These are phyloP conservation scores for Backusella parvicylindrica DNA, from an alignment of 192 early-diverging fungal species.

Conservation along the genomic window DNA sequence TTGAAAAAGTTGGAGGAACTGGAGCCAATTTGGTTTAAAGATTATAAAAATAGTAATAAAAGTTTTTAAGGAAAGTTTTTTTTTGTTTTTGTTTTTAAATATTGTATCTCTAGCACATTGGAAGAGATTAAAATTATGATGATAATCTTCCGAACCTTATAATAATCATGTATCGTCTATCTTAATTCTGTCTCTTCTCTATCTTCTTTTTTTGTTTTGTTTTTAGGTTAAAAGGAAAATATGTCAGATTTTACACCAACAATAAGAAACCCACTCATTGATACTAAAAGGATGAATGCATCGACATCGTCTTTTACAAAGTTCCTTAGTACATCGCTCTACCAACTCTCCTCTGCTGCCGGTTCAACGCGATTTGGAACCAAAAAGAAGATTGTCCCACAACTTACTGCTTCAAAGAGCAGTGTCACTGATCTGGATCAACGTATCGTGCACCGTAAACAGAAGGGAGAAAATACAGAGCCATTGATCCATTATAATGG, in stretches of 20 bases:
- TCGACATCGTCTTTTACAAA: neutral
- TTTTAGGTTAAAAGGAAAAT: too few species aligned
- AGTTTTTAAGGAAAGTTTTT: neutral
- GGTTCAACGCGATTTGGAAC: neutral
- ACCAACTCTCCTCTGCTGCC: neutral
- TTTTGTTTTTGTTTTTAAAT: neutral
- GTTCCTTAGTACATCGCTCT: conserved; percentile 1
- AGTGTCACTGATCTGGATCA: neutral
- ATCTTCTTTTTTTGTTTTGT: neutral
- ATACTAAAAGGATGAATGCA: conserved; percentile 1
- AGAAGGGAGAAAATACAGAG: neutral
- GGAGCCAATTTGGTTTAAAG: conserved; percentile 21
- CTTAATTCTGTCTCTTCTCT: neutral
- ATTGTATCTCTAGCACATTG: neutral
- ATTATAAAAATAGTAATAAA: conserved; percentile 10
- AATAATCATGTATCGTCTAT: neutral
- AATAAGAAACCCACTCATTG: neutral
- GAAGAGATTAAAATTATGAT: neutral
- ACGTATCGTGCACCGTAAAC: neutral
- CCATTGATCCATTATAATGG: conserved; percentile 30
- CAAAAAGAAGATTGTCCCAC: neutral
- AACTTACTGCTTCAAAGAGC: neutral
- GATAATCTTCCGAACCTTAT: neutral
- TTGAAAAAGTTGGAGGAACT: conserved; percentile 4
- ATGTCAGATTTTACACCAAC: neutral